Evolutionary conservation across 352 stramenopile genomes (phyloP), one percentile per base, ranked within the genome.

Genomic region (Pelagophyceae sp.): DNA sequence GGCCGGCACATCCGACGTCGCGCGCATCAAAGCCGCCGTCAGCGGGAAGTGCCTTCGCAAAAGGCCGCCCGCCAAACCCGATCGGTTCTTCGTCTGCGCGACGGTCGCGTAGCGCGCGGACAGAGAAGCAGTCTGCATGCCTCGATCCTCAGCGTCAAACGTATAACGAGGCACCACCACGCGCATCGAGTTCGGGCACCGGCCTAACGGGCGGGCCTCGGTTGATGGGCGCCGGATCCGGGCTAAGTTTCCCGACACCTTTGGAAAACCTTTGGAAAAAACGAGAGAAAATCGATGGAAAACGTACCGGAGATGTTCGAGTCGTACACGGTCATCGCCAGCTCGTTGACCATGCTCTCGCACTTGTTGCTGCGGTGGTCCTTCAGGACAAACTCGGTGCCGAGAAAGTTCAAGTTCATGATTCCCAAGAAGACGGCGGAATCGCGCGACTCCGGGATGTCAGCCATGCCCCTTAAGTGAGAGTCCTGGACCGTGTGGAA

Each of bases 401-500:
- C 89, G 0, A 94, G 75, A 75, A 94, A 93, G 72, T 90, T 94
- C 32, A 86, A 83, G 37, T 87, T 79, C 74, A 95, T 87, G 29
- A 85, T 87, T 1, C 90, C 90, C 0, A 95, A 78, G 72, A 92
- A 94, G 33, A 91, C 86, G 29, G 89, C 88, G 33, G 84, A 90
- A 76, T 93, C 88, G 69, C 91, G 86, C 72, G 83, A 88, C 51
- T 87, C 87, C 0, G 89, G 87, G n/a, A 93, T 78, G 38, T 92
- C 88, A 25, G 86, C 86, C 17, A 82, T 71, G 32, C 54, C 51
- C 37, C 88, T 83, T 11, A 92, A 72, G 76, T 92, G 88, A 0
- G 86, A 88, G 75, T 93, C 88, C 33, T 90, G 85, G 0, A 92
- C 80, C 25, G 88, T 94, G 80, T 94, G 89, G 78, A 94, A 94